These are phyloP conservation scores for Fusarium drepaniforme DNA, from an alignment of 2,329 filamentous ascomycete species.

Conservation along the genomic window DNA sequence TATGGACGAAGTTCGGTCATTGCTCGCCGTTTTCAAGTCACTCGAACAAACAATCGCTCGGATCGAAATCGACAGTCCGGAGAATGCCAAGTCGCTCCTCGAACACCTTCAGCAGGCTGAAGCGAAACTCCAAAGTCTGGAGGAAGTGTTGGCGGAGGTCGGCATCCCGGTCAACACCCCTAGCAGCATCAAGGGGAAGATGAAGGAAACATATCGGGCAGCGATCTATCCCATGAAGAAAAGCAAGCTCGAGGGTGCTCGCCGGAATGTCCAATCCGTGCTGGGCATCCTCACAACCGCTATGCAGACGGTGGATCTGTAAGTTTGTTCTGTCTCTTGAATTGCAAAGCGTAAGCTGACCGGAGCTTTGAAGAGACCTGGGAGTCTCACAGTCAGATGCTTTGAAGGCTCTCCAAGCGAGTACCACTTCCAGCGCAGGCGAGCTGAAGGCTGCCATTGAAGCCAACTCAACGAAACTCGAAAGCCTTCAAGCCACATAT, in stretches of 20 bases:
- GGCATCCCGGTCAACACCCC: background rate
- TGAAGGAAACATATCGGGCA: background rate
- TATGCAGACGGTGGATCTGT: background rate
- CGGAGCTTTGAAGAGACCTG: background rate
- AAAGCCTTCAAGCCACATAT: background rate
- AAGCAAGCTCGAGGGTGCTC: background rate
- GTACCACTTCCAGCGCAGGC: background rate
- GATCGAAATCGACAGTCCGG: background rate
- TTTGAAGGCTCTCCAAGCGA: background rate
- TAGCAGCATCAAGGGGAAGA: background rate
- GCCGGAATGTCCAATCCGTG: background rate
- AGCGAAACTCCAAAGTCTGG: background rate
- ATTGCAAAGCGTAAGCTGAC: fast-evolving
- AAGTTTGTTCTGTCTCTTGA: background rate
- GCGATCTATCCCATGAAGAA: conserved; percentile 1
- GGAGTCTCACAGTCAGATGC: background rate
- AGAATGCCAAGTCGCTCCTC: background rate
- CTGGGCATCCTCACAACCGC: background rate
- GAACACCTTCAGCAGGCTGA: background rate
- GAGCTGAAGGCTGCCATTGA: background rate
- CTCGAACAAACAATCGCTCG: background rate
- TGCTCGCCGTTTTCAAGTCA: conserved; percentile 7
- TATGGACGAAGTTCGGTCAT: background rate
- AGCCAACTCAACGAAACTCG: background rate
- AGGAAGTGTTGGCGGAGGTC: background rate